These are phyloP conservation scores for Pulveroboletus sp. DNA, from an alignment of 768 basidiomycete genomes.

Conservation along the genomic window DNA sequence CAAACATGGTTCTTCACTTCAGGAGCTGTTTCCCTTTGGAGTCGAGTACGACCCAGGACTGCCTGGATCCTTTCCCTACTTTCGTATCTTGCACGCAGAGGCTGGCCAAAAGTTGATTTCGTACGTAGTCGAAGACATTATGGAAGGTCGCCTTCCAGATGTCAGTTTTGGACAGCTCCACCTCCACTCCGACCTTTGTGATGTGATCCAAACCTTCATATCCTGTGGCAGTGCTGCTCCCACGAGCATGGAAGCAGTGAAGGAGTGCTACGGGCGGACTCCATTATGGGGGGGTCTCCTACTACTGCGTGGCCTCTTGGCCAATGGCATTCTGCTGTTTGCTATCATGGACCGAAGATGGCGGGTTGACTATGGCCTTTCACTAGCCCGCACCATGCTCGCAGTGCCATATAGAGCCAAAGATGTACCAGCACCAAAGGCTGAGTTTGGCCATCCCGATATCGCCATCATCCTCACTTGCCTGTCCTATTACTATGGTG, in stretches of 20 bases:
- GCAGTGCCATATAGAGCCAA: slow-evolving; percentile 51
- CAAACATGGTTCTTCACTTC: slow-evolving; percentile 1
- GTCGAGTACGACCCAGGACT: slow-evolving; percentile 1
- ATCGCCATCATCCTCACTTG: slow-evolving; percentile 48
- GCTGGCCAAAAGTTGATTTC: no score
- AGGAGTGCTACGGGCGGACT: slow-evolving; percentile 2
- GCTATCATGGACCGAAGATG: slow-evolving; percentile 41
- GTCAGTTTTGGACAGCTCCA: slow-evolving; percentile 17
- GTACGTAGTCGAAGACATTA: no score
- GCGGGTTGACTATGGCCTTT: slow-evolving; percentile 55
- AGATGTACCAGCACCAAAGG: no score
- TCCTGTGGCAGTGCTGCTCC: slow-evolving; percentile 13
- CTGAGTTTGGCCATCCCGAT: slow-evolving; percentile 55
- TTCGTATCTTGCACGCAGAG: no score
- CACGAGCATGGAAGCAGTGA: not conserved
- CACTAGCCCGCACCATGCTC: slow-evolving; percentile 41
- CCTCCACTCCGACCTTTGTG: not conserved
- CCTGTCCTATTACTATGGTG: no score
- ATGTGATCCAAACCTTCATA: slow-evolving; percentile 12
- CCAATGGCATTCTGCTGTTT: slow-evolving; percentile 38
- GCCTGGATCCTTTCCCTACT: slow-evolving; percentile 16
- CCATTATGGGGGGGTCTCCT: slow-evolving; percentile 28
- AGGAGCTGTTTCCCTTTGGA: not conserved
- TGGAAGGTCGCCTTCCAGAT: slow-evolving; percentile 14
- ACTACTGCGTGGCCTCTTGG: slow-evolving; percentile 37